Base-by-base conservation (phyloP, 768 basidiomycete genomes). In the Phlebiopsis gigantea region DNA sequence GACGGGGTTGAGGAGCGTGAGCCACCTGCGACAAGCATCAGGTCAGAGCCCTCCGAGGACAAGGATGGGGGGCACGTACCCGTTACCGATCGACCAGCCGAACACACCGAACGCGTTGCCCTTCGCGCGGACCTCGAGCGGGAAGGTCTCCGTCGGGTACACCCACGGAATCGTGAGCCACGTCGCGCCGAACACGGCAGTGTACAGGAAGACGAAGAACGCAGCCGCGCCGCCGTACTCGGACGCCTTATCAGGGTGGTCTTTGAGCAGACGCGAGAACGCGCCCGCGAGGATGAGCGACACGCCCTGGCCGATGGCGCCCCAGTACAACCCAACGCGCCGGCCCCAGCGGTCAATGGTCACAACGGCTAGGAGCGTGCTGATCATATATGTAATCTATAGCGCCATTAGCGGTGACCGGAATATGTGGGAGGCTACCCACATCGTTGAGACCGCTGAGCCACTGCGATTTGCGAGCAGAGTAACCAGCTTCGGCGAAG, bases 31-130 rank as follows among this genome's bases (percentile, higher is more conserved):
- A 4, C 14, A 34, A 21, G 44, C 44, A n/a, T 19, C 54, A 52
- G 44, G 24, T 56, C 44, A 54, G 4, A 26, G 1, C 10, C 6
- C 41, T 10, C 17, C 31, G 5, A 5, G 2, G 21, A 46, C 14
- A 31, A 24, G 4, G 30, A 17, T 29, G 47, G 21, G 15, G 26
- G 21, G n/a, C 9, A 14, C 65, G 56, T 31, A 68, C 74, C 75
- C 49, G 72, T 75, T 53, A 61, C 74, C 75, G 46, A 75, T 75
- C 28, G 71, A 73, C 76, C 76, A 77, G 19, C 76, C 76, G 30
- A 76, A 68, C 14, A 77, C 74, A 10, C 76, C 76, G 66, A 73
- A 77, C n/a, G 73, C 75, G 57, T 75, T 77, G 14, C 76, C 76
- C 64, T 76, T 75, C 4, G 75, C 75, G 46, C 76, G 70, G 1